Conservation (phyloP, 305 asterid genomes). For the Plantago rigida region DNA sequence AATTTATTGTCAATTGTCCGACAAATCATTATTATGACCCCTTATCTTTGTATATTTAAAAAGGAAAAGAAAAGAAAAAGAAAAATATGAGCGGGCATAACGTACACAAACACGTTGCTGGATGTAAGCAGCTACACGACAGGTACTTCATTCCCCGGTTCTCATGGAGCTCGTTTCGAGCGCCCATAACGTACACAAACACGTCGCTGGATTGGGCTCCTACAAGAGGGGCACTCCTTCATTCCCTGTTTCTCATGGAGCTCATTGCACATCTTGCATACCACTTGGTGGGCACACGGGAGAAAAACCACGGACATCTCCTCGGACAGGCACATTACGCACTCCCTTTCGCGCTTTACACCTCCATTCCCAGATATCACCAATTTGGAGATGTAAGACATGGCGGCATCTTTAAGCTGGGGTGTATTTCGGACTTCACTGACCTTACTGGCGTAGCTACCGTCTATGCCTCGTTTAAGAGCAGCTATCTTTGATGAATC, state of each 20-base stretch:
- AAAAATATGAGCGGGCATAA: constrained; percentile 33
- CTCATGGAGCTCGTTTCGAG: constrained; percentile 75
- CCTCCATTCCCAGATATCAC: constrained; percentile 33
- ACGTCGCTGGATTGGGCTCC: constrained; percentile 73
- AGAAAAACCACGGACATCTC: constrained; percentile 90
- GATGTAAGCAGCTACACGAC: constrained; percentile 68
- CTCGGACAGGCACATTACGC: constrained; percentile 94
- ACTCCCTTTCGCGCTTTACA: constrained; percentile 75
- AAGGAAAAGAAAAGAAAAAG: not conserved
- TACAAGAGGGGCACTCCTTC: constrained; percentile 93
- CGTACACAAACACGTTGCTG: constrained; percentile 72
- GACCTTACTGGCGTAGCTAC: constrained; percentile 36
- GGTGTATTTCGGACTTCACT: constrained; percentile 23
- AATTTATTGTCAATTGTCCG: constrained; percentile 35
- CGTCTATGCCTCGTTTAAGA: constrained; percentile 58
- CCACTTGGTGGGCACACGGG: constrained; percentile 94
- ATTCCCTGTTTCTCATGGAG: constrained; percentile 91
- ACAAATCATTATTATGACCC: constrained; percentile 33
- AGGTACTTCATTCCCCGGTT: constrained; percentile 97
- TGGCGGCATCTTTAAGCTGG: constrained; percentile 30
- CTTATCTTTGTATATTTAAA: constrained; percentile 14
- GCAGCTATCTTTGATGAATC: constrained; percentile 84
- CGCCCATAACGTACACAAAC: constrained; percentile 61
- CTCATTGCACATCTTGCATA: constrained; percentile 72
- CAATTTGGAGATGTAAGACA: constrained; percentile 33